Conservation (phyloP, 83 land plant species). For the Picea abies region DNA sequence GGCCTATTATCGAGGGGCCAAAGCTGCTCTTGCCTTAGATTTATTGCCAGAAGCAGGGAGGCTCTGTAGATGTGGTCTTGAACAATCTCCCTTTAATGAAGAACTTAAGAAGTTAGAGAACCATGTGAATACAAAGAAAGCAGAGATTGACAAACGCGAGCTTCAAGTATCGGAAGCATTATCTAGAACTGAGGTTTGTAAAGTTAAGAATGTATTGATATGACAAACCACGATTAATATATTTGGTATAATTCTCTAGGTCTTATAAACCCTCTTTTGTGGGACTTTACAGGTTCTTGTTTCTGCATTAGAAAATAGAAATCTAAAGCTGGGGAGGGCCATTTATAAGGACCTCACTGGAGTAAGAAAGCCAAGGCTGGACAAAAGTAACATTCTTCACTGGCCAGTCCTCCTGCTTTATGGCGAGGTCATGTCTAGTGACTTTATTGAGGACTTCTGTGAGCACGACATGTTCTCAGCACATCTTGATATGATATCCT, state of each 20-base stretch:
- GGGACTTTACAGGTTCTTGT: slow-evolving; percentile 53
- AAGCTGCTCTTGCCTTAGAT: slow-evolving; percentile 78
- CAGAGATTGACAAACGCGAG: slow-evolving; percentile 44
- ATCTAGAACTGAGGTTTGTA: slow-evolving; percentile 62
- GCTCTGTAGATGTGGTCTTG: slow-evolving; percentile 59
- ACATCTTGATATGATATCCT: slow-evolving; percentile 97
- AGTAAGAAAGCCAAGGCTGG: slow-evolving; percentile 74
- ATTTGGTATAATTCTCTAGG: neutral
- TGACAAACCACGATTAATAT: neutral
- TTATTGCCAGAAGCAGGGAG: slow-evolving; percentile 64
- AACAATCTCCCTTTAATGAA: slow-evolving; percentile 53
- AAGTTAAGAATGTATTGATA: neutral
- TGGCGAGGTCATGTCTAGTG: slow-evolving; percentile 94
- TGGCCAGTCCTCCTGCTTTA: slow-evolving; percentile 98
- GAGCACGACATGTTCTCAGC: slow-evolving; percentile 79
- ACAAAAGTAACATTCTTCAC: slow-evolving; percentile 73
- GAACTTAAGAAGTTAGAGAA: slow-evolving; percentile 64
- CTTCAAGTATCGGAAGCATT: slow-evolving; percentile 45
- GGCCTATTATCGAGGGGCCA: slow-evolving; percentile 93
- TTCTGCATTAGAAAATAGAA: slow-evolving; percentile 62
- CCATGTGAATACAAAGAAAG: slow-evolving; percentile 35
- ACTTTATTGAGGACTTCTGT: slow-evolving; percentile 92
- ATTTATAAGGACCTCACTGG: slow-evolving; percentile 75
- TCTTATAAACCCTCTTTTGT: neutral
- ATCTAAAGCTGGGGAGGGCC: slow-evolving; percentile 68